phyloP scores from a whole-genome alignment of 805 yeast genomes.

The Clavispora asparagi region DNA sequence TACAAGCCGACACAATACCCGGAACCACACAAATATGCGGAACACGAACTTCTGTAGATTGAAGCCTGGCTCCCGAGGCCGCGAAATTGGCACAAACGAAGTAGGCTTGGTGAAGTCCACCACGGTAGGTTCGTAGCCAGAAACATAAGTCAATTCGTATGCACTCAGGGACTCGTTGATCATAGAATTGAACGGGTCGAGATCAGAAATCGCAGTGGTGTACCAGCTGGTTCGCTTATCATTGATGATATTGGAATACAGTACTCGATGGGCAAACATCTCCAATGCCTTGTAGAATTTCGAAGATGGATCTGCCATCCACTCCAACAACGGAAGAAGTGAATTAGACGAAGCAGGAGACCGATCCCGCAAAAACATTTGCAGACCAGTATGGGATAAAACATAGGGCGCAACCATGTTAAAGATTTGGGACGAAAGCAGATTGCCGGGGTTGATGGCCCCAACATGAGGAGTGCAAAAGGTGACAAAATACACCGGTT shows the following conservation, averaged over 20 bases:
- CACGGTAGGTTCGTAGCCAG: constrained; percentile 53
- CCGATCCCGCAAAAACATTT: constrained; percentile 56
- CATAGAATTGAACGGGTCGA: constrained; percentile 58
- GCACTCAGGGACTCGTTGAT: constrained; percentile 33
- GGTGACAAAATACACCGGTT: constrained; percentile 53
- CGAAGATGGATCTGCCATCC: constrained; percentile 12
- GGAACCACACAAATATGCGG: constrained; percentile 39
- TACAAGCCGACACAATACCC: constrained; percentile 39
- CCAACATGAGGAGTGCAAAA: constrained; percentile 59
- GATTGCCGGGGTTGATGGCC: constrained; percentile 48
- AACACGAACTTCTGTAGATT: background rate
- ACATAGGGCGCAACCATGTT: constrained; percentile 60
- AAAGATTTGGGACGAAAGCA: constrained; percentile 41
- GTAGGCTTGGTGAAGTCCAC: constrained; percentile 48
- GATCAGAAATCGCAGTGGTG: constrained; percentile 64
- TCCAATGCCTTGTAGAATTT: constrained; percentile 9
- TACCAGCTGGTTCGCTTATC: constrained; percentile 64
- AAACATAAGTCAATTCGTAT: constrained; percentile 40
- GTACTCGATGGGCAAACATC: constrained; percentile 4
- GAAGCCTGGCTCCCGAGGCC: background rate
- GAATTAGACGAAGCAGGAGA: constrained; percentile 2
- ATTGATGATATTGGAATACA: constrained; percentile 13
- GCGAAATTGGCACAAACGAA: constrained; percentile 10
- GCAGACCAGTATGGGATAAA: constrained; percentile 69
- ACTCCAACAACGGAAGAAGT: constrained; percentile 8